Conservation (phyloP, 73 alveolate species). For the Tetrahymena thermophila region DNA sequence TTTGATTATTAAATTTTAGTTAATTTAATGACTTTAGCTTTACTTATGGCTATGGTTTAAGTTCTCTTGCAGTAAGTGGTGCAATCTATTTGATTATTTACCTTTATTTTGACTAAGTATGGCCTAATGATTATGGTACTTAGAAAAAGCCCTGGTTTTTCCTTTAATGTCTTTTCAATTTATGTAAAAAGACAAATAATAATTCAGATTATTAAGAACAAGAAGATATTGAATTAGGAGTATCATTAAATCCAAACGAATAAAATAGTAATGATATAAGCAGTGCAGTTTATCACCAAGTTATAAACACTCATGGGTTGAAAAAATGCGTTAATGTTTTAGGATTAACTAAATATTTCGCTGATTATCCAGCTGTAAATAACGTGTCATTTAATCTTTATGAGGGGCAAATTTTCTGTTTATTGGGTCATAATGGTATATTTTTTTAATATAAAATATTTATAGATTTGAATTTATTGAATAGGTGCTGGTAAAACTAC, state of each 20-base stretch:
- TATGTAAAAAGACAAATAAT: not conserved
- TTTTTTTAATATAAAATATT: not conserved
- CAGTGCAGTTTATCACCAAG: constrained; percentile 21
- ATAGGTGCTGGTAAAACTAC: constrained; percentile 98
- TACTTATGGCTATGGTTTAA: constrained; percentile 4
- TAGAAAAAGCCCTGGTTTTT: constrained; percentile 21
- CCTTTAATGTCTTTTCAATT: not conserved
- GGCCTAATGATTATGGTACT: constrained; percentile 41
- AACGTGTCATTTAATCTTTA: constrained; percentile 41
- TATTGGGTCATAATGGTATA: constrained; percentile 94
- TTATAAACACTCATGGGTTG: not conserved
- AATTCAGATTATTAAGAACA: not conserved
- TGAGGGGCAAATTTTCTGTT: constrained; percentile 36
- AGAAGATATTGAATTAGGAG: not conserved
- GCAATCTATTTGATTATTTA: not conserved
- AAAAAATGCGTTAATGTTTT: not conserved
- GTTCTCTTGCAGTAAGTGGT: not conserved
- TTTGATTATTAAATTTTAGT: not conserved
- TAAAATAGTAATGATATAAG: not conserved
- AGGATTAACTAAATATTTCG: constrained; percentile 28
- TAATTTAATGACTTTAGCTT: not conserved
- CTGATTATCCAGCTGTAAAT: constrained; percentile 80
- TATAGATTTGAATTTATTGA: not conserved
- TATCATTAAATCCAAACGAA: not conserved
- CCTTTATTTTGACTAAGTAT: constrained; percentile 31